Conservation (phyloP, 1,139 yeast genomes). For the Entelexis sorbosivorans region DNA sequence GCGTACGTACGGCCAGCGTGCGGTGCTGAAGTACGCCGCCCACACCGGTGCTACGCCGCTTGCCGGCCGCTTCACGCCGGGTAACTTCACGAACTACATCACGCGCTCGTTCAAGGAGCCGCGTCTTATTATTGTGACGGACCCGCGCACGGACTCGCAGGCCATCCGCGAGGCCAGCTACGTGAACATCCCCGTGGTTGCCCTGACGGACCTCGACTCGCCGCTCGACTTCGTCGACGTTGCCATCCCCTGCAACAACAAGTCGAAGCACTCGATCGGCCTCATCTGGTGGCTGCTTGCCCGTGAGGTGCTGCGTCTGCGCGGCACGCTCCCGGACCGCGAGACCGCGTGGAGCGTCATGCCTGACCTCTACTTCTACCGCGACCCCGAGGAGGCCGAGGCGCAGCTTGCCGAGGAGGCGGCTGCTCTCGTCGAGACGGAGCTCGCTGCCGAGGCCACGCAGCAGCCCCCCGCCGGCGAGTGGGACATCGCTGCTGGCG, state of each 20-base stretch:
- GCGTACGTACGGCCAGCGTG: constrained; percentile 99
- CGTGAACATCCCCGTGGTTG: constrained; percentile 99
- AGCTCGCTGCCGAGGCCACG: constrained; percentile 38
- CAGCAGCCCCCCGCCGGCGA: constrained; percentile 3
- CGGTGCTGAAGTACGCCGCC: constrained; percentile 97
- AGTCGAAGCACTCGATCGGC: constrained; percentile 99
- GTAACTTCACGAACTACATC: constrained; percentile 99
- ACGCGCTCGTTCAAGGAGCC: constrained; percentile 99
- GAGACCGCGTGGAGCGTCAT: constrained; percentile 95
- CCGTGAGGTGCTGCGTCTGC: constrained; percentile 98
- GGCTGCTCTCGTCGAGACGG: constrained; percentile 56
- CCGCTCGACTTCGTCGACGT: constrained; percentile 99
- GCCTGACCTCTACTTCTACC: constrained; percentile 99
- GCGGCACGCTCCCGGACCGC: constrained; percentile 98
- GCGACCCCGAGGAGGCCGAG: constrained; percentile 99
- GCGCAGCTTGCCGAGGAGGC: constrained; percentile 55
- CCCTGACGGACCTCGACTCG: constrained; percentile 96
- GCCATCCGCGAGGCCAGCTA: constrained; percentile 99
- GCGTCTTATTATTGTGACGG: constrained; percentile 97
- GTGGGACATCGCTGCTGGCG: constrained; percentile 48
- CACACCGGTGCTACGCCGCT: constrained; percentile 99
- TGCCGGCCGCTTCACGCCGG: constrained; percentile 99
- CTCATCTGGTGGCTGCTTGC: constrained; percentile 99
- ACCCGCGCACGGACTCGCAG: constrained; percentile 99
- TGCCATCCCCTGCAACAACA: constrained; percentile 99